phyloP scores from a whole-genome alignment of 306 rosid species.

The Oxytropis ochrocephala region DNA sequence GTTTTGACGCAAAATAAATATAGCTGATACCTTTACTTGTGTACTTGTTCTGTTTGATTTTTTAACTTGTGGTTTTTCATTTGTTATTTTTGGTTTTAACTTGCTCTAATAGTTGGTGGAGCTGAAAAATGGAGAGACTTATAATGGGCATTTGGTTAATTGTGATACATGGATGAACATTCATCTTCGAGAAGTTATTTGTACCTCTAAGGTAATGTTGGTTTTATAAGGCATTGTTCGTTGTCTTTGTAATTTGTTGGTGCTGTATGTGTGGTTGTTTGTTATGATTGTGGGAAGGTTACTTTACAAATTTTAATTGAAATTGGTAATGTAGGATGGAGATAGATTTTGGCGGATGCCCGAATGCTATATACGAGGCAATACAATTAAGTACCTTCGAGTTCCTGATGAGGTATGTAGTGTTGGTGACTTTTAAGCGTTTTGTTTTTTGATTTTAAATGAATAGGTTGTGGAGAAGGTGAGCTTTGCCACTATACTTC shows the following conservation, averaged over 20 bases:
- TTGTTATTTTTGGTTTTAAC: background rate
- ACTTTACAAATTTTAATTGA: background rate
- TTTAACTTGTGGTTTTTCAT: background rate
- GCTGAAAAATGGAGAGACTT: constrained; percentile 94
- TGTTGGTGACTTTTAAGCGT: background rate
- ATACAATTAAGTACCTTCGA: constrained; percentile 91
- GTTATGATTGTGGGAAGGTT: background rate
- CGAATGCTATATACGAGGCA: constrained; percentile 92
- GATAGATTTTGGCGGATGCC: constrained; percentile 99
- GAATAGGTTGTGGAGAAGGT: background rate
- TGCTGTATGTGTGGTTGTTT: background rate
- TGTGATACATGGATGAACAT: constrained; percentile 99
- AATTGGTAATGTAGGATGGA: constrained; percentile 59
- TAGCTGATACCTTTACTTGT: background rate
- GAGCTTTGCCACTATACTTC: background rate
- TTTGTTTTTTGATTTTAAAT: background rate
- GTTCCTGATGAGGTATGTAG: constrained; percentile 93
- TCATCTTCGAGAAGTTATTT: constrained; percentile 98
- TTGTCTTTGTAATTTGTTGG: background rate
- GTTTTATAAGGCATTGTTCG: background rate
- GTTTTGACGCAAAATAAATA: too few relatives aligned
- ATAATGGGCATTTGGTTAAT: constrained; percentile 96
- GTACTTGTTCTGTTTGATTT: background rate
- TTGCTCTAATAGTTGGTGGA: constrained; percentile 70
- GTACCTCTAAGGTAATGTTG: constrained; percentile 74